These are phyloP conservation scores for Crithidia thermophila DNA, from an alignment of 208 protist species.

Conservation along the genomic window DNA sequence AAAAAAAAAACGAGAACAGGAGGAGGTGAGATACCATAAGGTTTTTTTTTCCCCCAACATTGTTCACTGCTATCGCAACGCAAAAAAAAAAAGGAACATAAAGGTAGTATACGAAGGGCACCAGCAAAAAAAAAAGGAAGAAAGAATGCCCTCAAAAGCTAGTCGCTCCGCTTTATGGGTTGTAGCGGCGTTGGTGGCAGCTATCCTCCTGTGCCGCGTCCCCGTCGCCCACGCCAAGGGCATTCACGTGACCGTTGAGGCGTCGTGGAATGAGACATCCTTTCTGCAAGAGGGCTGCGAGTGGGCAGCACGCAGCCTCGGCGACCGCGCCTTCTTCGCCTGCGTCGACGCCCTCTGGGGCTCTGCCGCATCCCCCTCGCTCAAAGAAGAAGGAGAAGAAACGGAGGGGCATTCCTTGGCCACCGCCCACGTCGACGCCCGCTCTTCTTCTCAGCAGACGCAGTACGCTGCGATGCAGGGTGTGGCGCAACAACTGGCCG, in stretches of 20 bases:
- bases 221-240: conserved; percentile 27
- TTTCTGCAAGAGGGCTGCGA: conserved; percentile 74
- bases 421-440: conserved; percentile 11
- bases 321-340: conserved; percentile 36
- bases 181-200: neutral
- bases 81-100: neutral
- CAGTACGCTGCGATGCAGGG: conserved; percentile 36
- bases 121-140: neutral
- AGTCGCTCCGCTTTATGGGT: neutral
- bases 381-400: neutral
- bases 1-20: neutral
- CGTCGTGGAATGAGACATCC: conserved; percentile 69
- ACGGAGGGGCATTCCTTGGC: neutral
- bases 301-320: conserved; percentile 34
- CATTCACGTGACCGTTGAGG: conserved; percentile 48
- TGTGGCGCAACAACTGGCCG: conserved; percentile 19
- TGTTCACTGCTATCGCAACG: too few relatives aligned
- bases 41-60: neutral
- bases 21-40: neutral
- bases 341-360: conserved; percentile 52
- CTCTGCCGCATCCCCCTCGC: neutral
- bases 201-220: neutral
- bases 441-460: conserved; percentile 35
- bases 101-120: neutral
- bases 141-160: neutral